phyloP scores from a whole-genome alignment of 169 alveolate species.

The Plasmodium berghei region DNA sequence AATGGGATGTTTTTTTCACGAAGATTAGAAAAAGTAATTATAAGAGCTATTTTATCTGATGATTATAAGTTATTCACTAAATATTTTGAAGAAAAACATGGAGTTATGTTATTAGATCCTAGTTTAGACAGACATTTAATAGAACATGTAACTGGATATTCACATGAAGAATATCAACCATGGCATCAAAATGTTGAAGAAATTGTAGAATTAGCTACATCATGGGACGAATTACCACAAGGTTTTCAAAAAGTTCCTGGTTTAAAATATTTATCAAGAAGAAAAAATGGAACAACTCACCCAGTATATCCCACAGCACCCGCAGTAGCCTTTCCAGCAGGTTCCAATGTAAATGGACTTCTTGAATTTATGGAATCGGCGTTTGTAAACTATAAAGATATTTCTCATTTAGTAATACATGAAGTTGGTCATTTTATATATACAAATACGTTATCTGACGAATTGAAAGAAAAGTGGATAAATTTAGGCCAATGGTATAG shows the following conservation, averaged over 20 bases:
- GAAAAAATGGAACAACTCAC: slow-evolving; percentile 83
- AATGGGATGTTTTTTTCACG: slow-evolving; percentile 84
- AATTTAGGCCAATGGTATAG: slow-evolving; percentile 82
- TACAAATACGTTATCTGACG: slow-evolving; percentile 74
- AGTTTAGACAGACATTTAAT: slow-evolving; percentile 15
- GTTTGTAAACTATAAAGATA: slow-evolving; percentile 81
- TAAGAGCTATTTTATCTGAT: slow-evolving; percentile 80
- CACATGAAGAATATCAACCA: slow-evolving; percentile 81
- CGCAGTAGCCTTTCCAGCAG: slow-evolving; percentile 88
- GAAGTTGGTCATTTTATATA: slow-evolving; percentile 85
- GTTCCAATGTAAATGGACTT: slow-evolving; percentile 78
- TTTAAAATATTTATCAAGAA: slow-evolving; percentile 79
- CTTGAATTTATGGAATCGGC: slow-evolving; percentile 88
- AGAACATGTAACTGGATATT: slow-evolving; percentile 74
- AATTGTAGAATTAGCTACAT: slow-evolving; percentile 84
- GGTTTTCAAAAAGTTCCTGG: slow-evolving; percentile 87
- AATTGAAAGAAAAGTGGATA: slow-evolving; percentile 76
- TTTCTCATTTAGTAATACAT: slow-evolving; percentile 81
- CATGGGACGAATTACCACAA: slow-evolving; percentile 86
- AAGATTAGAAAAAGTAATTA: slow-evolving; percentile 82
- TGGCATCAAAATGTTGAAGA: slow-evolving; percentile 87
- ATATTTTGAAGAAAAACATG: slow-evolving; percentile 80
- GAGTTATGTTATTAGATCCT: slow-evolving; percentile 82
- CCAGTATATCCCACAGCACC: slow-evolving; percentile 88
- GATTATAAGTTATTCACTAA: slow-evolving; percentile 55